These are phyloP conservation scores for Epichloe aotearoae DNA, from an alignment of 2,329 filamentous ascomycete genomes.

Conservation along the genomic window DNA sequence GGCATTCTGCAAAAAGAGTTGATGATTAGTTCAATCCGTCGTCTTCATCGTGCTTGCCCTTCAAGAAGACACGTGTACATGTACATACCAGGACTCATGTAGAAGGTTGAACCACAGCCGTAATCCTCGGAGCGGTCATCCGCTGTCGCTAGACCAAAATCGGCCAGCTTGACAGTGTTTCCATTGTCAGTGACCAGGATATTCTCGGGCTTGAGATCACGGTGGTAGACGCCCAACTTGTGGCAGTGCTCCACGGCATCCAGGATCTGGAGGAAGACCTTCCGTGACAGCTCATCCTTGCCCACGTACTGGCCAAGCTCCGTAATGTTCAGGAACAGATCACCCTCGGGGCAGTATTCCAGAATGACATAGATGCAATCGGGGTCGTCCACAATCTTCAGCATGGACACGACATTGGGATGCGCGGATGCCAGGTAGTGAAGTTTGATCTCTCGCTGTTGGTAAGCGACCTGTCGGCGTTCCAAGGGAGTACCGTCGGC, in stretches of 20 bases:
- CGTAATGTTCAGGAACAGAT: slow-evolving; percentile 95
- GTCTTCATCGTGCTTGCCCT: background rate
- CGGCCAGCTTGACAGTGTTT: slow-evolving; percentile 84
- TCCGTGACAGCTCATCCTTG: slow-evolving; percentile 77
- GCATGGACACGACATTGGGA: slow-evolving; percentile 83
- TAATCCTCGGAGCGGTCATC: slow-evolving; percentile 82
- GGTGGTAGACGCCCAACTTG: slow-evolving; percentile 83
- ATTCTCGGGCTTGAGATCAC: slow-evolving; percentile 97
- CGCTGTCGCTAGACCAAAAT: slow-evolving; percentile 89
- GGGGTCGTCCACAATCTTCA: slow-evolving; percentile 80
- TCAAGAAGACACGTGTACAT: background rate
- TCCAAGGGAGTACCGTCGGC: slow-evolving; percentile 57
- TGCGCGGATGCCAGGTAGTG: slow-evolving; percentile 84
- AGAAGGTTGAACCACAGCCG: slow-evolving; percentile 95
- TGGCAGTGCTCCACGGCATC: slow-evolving; percentile 96
- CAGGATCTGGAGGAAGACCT: slow-evolving; percentile 86
- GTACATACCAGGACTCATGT: slow-evolving; percentile 92
- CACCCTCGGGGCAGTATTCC: slow-evolving; percentile 93
- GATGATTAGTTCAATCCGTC: slow-evolving; percentile 7
- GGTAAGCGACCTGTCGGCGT: slow-evolving; percentile 74
- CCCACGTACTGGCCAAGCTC: slow-evolving; percentile 86
- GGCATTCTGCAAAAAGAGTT: slow-evolving; percentile 56
- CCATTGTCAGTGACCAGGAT: slow-evolving; percentile 83
- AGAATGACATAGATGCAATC: slow-evolving; percentile 95
- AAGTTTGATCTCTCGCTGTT: slow-evolving; percentile 82